Percentiles rank a stretch among this genome's conserved stretches.
phyloP scores from a whole-genome alignment of 208 protist species.

The Strigomonas galati region DNA sequence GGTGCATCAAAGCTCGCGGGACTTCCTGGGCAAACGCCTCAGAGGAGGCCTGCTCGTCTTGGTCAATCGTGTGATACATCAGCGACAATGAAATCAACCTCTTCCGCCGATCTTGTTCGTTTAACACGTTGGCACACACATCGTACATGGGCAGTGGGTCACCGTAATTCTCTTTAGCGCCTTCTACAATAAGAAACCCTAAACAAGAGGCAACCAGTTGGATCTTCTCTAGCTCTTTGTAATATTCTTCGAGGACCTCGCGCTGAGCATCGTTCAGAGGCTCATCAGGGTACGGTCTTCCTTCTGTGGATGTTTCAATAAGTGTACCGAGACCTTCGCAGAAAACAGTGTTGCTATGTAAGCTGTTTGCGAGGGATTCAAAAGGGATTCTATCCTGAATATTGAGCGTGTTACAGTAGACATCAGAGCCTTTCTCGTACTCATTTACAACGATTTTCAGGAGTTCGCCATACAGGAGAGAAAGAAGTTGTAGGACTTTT shows the following conservation, averaged over 20 bases:
- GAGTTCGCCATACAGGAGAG: constrained; percentile 36
- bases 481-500: constrained; percentile 24
- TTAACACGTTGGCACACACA: constrained; percentile 58
- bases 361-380: constrained; percentile 62
- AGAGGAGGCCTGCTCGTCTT: constrained; percentile 68
- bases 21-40: constrained; percentile 59
- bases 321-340: constrained; percentile 77
- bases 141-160: constrained; percentile 75
- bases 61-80: constrained; percentile 80
- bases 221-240: constrained; percentile 38
- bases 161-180: constrained; percentile 77
- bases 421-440: constrained; percentile 61
- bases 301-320: constrained; percentile 42
- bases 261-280: constrained; percentile 14
- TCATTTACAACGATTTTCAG: constrained; percentile 63
- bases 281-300: constrained; percentile 29
- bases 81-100: constrained; percentile 72
- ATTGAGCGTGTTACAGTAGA: constrained; percentile 68
- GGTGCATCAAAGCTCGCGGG: constrained; percentile 55
- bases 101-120: constrained; percentile 63
- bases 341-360: constrained; percentile 77
- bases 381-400: constrained; percentile 74
- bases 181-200: constrained; percentile 68
- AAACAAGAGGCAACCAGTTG: constrained; percentile 60
- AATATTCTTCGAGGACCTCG: constrained; percentile 34